Conservation (phyloP, 371 early-diverging fungal genomes). For the Funneliformis caledonium region DNA sequence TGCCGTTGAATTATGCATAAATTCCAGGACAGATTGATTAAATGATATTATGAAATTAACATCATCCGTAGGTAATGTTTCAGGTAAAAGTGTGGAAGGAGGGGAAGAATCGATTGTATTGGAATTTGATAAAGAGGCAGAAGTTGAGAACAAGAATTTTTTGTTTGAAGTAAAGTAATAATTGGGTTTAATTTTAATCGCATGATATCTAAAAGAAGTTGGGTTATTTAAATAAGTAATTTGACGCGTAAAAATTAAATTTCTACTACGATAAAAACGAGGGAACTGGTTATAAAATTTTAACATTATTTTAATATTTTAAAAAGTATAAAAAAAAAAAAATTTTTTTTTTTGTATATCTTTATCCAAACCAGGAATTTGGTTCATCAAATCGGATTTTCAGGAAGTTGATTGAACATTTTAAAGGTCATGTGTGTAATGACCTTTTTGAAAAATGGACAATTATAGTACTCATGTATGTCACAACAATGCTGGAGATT, state of each 20-base stretch:
- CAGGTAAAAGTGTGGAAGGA: neutral
- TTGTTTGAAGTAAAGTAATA: neutral
- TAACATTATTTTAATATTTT: neutral
- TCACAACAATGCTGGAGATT: too few relatives aligned
- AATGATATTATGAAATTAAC: conserved; percentile 4
- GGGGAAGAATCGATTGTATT: neutral
- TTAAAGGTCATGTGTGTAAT: too few relatives aligned
- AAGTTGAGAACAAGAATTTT: neutral
- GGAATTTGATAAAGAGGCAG: neutral
- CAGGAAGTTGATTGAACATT: too few relatives aligned
- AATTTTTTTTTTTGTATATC: too few relatives aligned
- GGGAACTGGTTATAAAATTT: neutral
- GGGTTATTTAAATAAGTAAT: neutral
- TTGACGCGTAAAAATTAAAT: neutral
- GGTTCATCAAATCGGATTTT: too few relatives aligned
- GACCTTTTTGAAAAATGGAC: too few relatives aligned
- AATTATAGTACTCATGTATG: too few relatives aligned
- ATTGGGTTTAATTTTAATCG: neutral
- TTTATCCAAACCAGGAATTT: too few relatives aligned
- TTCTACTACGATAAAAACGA: neutral
- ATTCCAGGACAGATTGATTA: conserved; percentile 32
- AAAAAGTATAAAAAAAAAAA: too few relatives aligned
- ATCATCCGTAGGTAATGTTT: neutral
- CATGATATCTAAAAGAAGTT: neutral
- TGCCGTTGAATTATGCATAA: conserved; percentile 42